Conservation (phyloP, 805 yeast species). For the Lipomyces starkeyi region DNA sequence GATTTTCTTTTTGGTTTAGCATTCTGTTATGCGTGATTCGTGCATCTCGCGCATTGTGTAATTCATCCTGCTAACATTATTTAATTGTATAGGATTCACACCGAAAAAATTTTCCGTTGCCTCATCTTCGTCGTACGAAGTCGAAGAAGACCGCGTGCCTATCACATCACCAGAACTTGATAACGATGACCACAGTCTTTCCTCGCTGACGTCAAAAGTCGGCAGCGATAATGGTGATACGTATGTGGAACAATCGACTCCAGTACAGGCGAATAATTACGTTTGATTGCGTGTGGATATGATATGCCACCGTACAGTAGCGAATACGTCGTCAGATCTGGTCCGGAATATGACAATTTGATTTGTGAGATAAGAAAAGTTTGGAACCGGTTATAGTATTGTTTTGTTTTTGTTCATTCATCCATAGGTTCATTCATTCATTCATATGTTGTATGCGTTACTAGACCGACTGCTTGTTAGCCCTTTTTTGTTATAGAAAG, state of each 20-base stretch:
- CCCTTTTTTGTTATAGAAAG: not conserved
- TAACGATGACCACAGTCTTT: conserved; percentile 7
- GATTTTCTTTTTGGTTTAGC: conserved; percentile 1
- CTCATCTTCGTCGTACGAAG: not conserved
- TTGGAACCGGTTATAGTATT: not conserved
- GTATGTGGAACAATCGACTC: not conserved
- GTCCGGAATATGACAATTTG: not conserved
- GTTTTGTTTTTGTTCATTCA: not conserved
- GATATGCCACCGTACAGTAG: not conserved
- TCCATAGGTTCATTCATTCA: too few species aligned
- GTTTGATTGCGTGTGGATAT: not conserved
- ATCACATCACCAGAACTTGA: conserved; percentile 25
- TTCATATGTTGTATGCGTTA: not conserved
- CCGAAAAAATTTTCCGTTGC: not conserved
- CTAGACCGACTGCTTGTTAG: not conserved
- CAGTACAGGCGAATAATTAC: conserved; percentile 3
- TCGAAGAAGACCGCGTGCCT: conserved; percentile 29
- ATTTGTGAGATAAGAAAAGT: conserved; percentile 1
- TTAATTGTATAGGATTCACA: conserved; percentile 1
- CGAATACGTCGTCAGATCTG: not conserved
- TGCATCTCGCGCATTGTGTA: not conserved
- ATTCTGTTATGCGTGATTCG: not conserved
- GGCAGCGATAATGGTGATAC: conserved; percentile 3
- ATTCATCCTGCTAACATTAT: conserved; percentile 1
- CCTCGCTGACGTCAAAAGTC: conserved; percentile 14